Conservation (phyloP, 352 stramenopile genomes). For the Blastocystis sp. region DNA sequence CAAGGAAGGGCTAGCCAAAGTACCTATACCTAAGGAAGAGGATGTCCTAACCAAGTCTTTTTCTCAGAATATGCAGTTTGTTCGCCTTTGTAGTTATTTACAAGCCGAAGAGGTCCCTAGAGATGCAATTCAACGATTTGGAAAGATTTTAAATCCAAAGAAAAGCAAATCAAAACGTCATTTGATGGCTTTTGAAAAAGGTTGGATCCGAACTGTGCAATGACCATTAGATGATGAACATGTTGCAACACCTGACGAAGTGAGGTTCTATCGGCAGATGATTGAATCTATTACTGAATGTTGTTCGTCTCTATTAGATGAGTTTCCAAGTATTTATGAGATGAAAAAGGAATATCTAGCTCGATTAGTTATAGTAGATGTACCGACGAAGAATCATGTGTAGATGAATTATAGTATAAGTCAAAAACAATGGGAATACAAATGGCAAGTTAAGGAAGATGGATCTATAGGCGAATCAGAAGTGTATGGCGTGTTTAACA, state of each 20-base stretch:
- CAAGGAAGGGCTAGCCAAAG: slow-evolving; percentile 26
- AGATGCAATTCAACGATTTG: neutral
- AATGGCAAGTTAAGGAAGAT: neutral
- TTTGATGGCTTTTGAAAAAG: slow-evolving; percentile 18
- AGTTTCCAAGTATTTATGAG: slow-evolving; percentile 50
- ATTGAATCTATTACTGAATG: slow-evolving; percentile 8
- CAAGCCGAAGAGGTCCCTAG: neutral
- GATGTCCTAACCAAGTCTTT: neutral
- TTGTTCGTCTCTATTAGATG: slow-evolving; percentile 2
- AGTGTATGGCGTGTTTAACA: slow-evolving; percentile 27
- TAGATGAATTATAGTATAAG: slow-evolving; percentile 35
- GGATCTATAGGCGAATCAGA: slow-evolving; percentile 3
- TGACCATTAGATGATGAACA: neutral
- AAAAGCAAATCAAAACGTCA: slow-evolving; percentile 16
- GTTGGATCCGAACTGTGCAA: neutral
- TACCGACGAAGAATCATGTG: neutral
- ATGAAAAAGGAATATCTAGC: slow-evolving; percentile 33
- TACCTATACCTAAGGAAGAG: neutral
- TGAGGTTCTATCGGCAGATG: neutral
- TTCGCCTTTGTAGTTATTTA: slow-evolving; percentile 2
- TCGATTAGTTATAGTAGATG: slow-evolving; percentile 27
- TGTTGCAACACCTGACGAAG: neutral
- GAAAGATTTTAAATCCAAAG: neutral
- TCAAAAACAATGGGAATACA: slow-evolving; percentile 53
- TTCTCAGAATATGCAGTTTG: slow-evolving; percentile 52